Conservation (phyloP, 2,329 filamentous ascomycete genomes). For the Exophiala oligosperma region DNA sequence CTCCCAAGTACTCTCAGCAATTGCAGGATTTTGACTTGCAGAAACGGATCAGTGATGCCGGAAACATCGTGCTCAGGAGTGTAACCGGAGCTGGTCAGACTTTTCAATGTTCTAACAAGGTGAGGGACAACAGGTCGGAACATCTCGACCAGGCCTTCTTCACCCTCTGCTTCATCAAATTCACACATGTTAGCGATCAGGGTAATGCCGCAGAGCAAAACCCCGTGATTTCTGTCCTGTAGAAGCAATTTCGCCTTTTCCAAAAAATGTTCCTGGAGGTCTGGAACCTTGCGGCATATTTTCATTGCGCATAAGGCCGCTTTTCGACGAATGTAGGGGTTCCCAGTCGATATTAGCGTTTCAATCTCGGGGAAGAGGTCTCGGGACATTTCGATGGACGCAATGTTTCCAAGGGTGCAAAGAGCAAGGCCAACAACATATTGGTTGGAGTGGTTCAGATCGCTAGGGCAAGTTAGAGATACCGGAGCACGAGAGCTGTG, state of each 20-base stretch:
- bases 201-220: slow-evolving; percentile 87
- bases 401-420: slow-evolving; percentile 95
- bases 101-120: slow-evolving; percentile 87
- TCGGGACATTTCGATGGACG: slow-evolving; percentile 96
- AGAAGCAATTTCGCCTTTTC: slow-evolving; percentile 89
- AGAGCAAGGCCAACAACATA: slow-evolving; percentile 96
- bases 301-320: slow-evolving; percentile 98
- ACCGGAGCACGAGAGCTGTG: not conserved
- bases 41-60: slow-evolving; percentile 94
- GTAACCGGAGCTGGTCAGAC: slow-evolving; percentile 90
- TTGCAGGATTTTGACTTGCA: slow-evolving; percentile 93
- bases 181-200: slow-evolving; percentile 91
- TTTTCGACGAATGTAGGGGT: slow-evolving; percentile 97
- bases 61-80: slow-evolving; percentile 97
- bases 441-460: slow-evolving; percentile 95
- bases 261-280: slow-evolving; percentile 93
- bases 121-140: slow-evolving; percentile 84
- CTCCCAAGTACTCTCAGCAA: slow-evolving; percentile 82
- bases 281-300: slow-evolving; percentile 96
- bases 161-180: slow-evolving; percentile 86
- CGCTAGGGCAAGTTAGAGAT: slow-evolving; percentile 59
- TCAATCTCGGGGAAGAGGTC: slow-evolving; percentile 97
- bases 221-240: slow-evolving; percentile 92
- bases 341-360: slow-evolving; percentile 83
- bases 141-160: slow-evolving; percentile 84